Percentiles rank a stretch among this genome's conserved stretches.
These are phyloP conservation scores for Hanseniaspora nectarophila DNA, from an alignment of 805 yeast genomes.

Conservation along the genomic window DNA sequence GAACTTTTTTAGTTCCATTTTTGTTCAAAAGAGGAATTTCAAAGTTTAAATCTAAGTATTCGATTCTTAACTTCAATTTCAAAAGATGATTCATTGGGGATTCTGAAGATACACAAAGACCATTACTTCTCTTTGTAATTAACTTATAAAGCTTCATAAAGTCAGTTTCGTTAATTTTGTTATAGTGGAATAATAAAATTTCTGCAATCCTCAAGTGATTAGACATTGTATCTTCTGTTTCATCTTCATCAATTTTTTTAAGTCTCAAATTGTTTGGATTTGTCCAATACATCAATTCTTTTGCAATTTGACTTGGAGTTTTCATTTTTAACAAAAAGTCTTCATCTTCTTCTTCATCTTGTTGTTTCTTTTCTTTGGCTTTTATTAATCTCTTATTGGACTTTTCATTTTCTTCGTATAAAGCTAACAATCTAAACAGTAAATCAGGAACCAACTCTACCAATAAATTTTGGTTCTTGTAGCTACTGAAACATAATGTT, in stretches of 20 bases:
- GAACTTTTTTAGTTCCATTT: not conserved
- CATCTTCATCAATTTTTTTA: slow-evolving; percentile 27
- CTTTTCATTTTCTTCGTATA: slow-evolving; percentile 30
- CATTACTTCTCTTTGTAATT: slow-evolving; percentile 5
- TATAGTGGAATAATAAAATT: slow-evolving; percentile 9
- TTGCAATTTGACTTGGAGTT: slow-evolving; percentile 44
- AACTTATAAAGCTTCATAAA: slow-evolving; percentile 6
- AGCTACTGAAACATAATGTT: slow-evolving; percentile 69
- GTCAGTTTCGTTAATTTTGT: slow-evolving; percentile 7
- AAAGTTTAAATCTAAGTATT: not conserved
- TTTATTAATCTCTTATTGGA: slow-evolving; percentile 24
- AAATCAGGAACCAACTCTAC: slow-evolving; percentile 56
- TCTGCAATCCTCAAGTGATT: slow-evolving; percentile 6
- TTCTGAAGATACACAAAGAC: not conserved
- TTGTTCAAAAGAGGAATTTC: slow-evolving; percentile 8
- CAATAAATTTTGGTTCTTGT: slow-evolving; percentile 55
- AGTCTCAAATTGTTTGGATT: slow-evolving; percentile 39
- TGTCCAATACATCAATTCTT: slow-evolving; percentile 73
- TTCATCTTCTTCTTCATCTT: slow-evolving; percentile 13
- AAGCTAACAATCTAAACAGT: slow-evolving; percentile 42
- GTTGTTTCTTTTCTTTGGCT: slow-evolving; percentile 18
- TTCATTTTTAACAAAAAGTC: slow-evolving; percentile 19
- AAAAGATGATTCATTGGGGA: not conserved
- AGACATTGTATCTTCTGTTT: not conserved
- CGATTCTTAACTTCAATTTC: slow-evolving; percentile 12